Evolutionary conservation across 768 basidiomycete species (phyloP).

Genomic region (Exidia glandulosa): DNA sequence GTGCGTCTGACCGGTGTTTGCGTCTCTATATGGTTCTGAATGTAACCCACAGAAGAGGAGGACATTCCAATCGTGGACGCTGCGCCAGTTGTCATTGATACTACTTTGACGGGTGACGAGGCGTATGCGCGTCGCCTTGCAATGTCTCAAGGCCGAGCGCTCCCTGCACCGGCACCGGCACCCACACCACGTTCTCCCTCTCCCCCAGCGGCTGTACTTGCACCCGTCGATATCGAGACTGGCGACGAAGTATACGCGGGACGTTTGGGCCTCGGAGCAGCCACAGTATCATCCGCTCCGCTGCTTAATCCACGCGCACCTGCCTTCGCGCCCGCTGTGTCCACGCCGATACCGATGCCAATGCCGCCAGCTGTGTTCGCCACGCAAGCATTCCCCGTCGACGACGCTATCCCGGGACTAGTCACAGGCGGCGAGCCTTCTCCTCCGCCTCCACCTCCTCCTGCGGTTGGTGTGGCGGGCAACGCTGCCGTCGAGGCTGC

Average conservation of each 20-base stretch:
- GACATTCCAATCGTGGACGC: slow-evolving; percentile 23
- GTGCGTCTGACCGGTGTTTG: slow-evolving; percentile 24
- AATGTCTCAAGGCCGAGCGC: slow-evolving; percentile 34
- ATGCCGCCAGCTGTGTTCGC: slow-evolving; percentile 41
- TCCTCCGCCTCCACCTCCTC: slow-evolving; percentile 32
- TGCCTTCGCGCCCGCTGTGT: slow-evolving; percentile 13
- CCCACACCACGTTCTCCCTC: slow-evolving; percentile 1
- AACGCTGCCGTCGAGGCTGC: slow-evolving; percentile 47
- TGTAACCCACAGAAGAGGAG: slow-evolving; percentile 38
- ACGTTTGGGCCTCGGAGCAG: slow-evolving; percentile 21
- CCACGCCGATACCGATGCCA: not conserved
- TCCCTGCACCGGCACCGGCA: not conserved
- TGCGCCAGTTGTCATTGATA: slow-evolving; percentile 26
- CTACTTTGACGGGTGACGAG: slow-evolving; percentile 60
- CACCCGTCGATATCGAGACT: not conserved
- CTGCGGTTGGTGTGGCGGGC: slow-evolving; percentile 28
- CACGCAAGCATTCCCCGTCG: slow-evolving; percentile 39
- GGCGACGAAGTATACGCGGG: not conserved
- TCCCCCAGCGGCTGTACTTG: slow-evolving; percentile 3
- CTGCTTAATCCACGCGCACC: slow-evolving; percentile 41
- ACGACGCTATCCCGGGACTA: not conserved
- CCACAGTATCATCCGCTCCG: slow-evolving; percentile 61
- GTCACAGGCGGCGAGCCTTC: slow-evolving; percentile 26
- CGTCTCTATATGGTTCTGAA: not conserved
- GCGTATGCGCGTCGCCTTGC: slow-evolving; percentile 66